phyloP scores from a whole-genome alignment of 345 rosid species.

The Linum tenue region DNA sequence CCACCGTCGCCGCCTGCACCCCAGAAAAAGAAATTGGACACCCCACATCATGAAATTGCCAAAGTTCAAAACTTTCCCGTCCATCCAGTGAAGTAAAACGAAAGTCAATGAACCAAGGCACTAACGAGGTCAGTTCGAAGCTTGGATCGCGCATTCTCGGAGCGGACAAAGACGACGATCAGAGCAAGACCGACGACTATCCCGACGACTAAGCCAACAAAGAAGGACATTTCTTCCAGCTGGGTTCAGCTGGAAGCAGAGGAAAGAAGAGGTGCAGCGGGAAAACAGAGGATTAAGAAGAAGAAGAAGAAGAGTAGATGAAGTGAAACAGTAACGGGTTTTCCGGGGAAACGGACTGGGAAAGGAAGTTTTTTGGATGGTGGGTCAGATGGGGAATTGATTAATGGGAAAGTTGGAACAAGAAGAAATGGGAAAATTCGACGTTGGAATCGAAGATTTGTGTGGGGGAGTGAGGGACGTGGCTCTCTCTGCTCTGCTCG shows the following conservation, averaged over 20 bases:
- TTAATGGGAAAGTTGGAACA: not conserved
- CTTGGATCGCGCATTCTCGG: constrained; percentile 82
- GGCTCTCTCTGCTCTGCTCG: no score
- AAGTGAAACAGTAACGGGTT: no score
- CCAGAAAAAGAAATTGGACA: not conserved
- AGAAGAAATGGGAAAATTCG: not conserved
- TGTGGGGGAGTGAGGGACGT: not conserved
- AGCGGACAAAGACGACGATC: constrained; percentile 62
- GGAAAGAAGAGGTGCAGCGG: not conserved
- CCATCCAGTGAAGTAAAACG: not conserved
- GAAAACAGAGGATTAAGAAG: not conserved
- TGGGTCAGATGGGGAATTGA: not conserved
- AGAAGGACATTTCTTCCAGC: constrained; percentile 27
- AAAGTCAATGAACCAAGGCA: constrained; percentile 1
- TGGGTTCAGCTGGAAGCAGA: not conserved
- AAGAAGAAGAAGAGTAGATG: not conserved
- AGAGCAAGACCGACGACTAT: constrained; percentile 54
- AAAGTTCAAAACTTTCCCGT: not conserved
- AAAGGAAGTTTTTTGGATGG: not conserved
- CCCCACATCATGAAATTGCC: not conserved
- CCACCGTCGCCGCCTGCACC: constrained; percentile 67
- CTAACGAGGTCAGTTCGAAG: constrained; percentile 72
- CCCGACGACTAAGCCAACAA: constrained; percentile 62
- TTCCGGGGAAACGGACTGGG: no score
- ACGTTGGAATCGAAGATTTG: not conserved